Conservation (phyloP, 192 early-diverging fungal genomes). For the Backusella macrospora region DNA sequence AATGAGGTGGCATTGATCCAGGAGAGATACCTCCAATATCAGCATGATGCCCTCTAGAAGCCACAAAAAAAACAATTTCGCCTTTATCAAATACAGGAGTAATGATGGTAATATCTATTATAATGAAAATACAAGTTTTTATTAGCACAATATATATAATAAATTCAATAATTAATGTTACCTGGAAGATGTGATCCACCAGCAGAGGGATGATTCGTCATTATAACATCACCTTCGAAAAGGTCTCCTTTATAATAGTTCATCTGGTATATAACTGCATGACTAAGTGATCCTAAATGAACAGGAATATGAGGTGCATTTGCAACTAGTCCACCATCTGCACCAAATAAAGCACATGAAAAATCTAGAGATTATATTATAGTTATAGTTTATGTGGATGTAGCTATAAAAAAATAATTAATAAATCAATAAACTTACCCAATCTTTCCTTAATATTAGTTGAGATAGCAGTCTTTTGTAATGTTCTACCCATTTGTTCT, state of each 20-base stretch:
- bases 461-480: slow-evolving; percentile 92
- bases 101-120: slow-evolving; percentile 87
- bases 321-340: slow-evolving; percentile 80
- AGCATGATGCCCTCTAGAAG: slow-evolving; percentile 90
- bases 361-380: slow-evolving; percentile 63
- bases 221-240: slow-evolving; percentile 89
- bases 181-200: slow-evolving; percentile 93
- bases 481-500: slow-evolving; percentile 94
- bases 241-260: slow-evolving; percentile 66
- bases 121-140: neutral
- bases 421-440: slow-evolving; percentile 15
- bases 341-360: slow-evolving; percentile 94
- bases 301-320: slow-evolving; percentile 92
- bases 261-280: slow-evolving; percentile 93
- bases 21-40: slow-evolving; percentile 92
- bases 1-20: slow-evolving; percentile 92
- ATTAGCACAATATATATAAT: neutral
- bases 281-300: slow-evolving; percentile 91
- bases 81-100: slow-evolving; percentile 89
- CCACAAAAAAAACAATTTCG: slow-evolving; percentile 91
- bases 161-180: neutral
- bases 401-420: neutral
- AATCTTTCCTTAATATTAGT: slow-evolving; percentile 99
- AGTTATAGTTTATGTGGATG: neutral
- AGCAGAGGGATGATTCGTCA: slow-evolving; percentile 95